Percentiles rank a stretch among this genome's conserved stretches.
Conservation (phyloP, 177 flowering plant genomes). For the Vitis hybrid region DNA sequence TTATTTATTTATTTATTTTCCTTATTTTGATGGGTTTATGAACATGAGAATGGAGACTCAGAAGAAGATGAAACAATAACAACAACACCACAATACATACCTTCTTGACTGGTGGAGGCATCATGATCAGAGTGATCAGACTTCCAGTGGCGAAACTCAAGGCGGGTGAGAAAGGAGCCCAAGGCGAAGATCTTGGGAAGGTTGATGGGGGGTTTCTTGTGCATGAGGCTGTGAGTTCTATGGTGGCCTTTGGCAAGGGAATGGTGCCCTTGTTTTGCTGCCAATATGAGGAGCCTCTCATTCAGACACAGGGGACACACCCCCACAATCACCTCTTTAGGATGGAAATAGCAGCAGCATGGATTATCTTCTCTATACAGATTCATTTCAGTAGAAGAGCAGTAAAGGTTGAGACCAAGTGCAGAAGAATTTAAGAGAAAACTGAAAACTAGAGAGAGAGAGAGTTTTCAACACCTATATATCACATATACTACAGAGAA, state of each 20-base stretch:
- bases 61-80: background rate
- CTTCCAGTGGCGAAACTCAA: slow-evolving; percentile 43
- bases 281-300: slow-evolving; percentile 74
- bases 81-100: slow-evolving; percentile 24
- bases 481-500: background rate
- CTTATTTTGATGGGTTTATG: too few species aligned
- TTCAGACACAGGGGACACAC: slow-evolving; percentile 77
- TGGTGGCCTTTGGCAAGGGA: slow-evolving; percentile 2
- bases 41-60: background rate
- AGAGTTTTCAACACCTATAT: background rate
- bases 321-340: slow-evolving; percentile 52
- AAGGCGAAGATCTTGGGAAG: slow-evolving; percentile 67
- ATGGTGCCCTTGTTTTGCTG: slow-evolving; percentile 44
- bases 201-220: slow-evolving; percentile 25
- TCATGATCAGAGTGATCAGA: slow-evolving; percentile 27
- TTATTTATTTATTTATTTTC: too few species aligned
- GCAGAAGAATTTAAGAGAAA: too few species aligned
- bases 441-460: background rate
- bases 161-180: slow-evolving; percentile 57
- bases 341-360: slow-evolving; percentile 59
- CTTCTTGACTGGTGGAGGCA: slow-evolving; percentile 64
- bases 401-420: too few species aligned
- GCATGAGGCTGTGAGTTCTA: slow-evolving; percentile 5
- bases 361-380: slow-evolving; percentile 32
- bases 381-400: slow-evolving; percentile 9